Evolutionary conservation across 805 yeast species (phyloP).

Genomic region (Ogataea minuta): DNA sequence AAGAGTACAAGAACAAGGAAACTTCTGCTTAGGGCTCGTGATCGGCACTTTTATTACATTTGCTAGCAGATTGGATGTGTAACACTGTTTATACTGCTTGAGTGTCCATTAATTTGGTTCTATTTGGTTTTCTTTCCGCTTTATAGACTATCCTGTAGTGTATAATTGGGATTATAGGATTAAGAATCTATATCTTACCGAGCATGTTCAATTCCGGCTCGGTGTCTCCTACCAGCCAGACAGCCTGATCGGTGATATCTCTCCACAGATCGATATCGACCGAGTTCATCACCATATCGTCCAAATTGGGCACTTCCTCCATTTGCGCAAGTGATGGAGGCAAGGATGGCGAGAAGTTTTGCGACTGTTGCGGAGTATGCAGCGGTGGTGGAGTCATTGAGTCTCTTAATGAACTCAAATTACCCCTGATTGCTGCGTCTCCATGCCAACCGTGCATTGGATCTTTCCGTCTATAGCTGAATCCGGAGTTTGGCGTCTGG

Average conservation of each 20-base stretch:
- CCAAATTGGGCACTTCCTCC: constrained; percentile 37
- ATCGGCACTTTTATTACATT: constrained; percentile 6
- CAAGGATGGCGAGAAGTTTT: constrained; percentile 29
- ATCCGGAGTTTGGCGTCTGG: constrained; percentile 15
- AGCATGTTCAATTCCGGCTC: constrained; percentile 37
- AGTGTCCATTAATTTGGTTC: constrained; percentile 7
- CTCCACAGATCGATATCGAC: constrained; percentile 64
- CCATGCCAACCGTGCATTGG: neutral
- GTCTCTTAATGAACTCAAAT: constrained; percentile 1
- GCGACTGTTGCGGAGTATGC: constrained; percentile 3
- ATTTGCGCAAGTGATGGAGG: constrained; percentile 33
- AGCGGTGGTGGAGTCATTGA: neutral
- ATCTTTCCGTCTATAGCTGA: constrained; percentile 8
- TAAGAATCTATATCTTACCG: constrained; percentile 8
- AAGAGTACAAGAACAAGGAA: constrained; percentile 71
- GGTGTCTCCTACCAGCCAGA: constrained; percentile 57
- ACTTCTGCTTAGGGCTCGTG: constrained; percentile 16
- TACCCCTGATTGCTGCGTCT: neutral
- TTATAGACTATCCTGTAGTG: neutral
- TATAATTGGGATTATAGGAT: neutral
- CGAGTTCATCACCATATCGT: constrained; percentile 33
- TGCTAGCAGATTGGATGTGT: constrained; percentile 9
- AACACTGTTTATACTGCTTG: constrained; percentile 7
- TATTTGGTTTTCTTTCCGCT: constrained; percentile 2
- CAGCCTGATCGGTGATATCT: constrained; percentile 73